These are phyloP conservation scores for Pleomassaria siparia DNA, from an alignment of 2,329 filamentous ascomycete species.

Conservation along the genomic window DNA sequence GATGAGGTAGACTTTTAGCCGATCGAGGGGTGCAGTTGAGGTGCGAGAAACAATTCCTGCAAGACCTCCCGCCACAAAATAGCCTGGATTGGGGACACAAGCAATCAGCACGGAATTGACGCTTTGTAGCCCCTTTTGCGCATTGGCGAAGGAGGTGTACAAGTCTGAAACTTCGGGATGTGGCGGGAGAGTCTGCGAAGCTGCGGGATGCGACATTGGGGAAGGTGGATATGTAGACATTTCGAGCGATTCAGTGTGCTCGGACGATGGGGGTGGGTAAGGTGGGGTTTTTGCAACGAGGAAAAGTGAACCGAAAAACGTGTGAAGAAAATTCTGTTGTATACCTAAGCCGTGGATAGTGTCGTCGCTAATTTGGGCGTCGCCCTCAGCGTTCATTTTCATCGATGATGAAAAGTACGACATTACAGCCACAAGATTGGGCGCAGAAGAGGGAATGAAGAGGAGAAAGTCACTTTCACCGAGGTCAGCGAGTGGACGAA, in stretches of 20 bases:
- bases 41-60: conserved; percentile 94
- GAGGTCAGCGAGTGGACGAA: conserved; percentile 14
- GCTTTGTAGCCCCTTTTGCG: conserved; percentile 32
- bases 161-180: conserved; percentile 32
- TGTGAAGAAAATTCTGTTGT: conserved; percentile 66
- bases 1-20: conserved; percentile 95
- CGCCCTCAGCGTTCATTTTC: conserved; percentile 88
- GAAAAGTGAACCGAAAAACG: conserved; percentile 75
- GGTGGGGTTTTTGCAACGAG: conserved; percentile 61
- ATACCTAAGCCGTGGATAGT: conserved; percentile 93
- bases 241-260: conserved; percentile 28
- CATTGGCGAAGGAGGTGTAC: conserved; percentile 29
- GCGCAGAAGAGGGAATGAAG: conserved; percentile 73
- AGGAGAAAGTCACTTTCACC: conserved; percentile 75
- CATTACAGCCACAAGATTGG: conserved; percentile 77
- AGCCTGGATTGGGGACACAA: conserved; percentile 83
- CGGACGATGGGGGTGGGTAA: conserved; percentile 28
- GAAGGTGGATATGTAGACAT: conserved; percentile 27
- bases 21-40: conserved; percentile 92
- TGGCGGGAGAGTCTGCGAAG: conserved; percentile 41
- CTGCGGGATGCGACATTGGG: conserved; percentile 21
- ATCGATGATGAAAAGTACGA: conserved; percentile 90
- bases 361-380: conserved; percentile 89
- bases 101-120: conserved; percentile 56
- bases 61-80: conserved; percentile 93